phyloP scores from a whole-genome alignment of 306 rosid species.

The Canavalia ensiformis region DNA sequence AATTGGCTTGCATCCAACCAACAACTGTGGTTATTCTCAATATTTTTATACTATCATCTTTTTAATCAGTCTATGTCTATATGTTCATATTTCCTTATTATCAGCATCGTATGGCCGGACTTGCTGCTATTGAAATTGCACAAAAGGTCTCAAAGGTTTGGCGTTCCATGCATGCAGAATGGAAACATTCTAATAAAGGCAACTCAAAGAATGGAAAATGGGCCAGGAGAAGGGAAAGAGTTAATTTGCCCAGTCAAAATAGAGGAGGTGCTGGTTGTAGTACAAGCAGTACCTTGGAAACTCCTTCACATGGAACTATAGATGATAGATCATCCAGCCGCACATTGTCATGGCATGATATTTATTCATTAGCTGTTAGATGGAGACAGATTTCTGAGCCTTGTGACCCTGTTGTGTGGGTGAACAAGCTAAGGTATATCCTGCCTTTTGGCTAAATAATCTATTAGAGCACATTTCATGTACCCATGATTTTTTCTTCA shows the following conservation, averaged over 20 bases:
- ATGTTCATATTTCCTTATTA: constrained; percentile 53
- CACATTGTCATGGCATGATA: constrained; percentile 77
- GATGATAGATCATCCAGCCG: constrained; percentile 79
- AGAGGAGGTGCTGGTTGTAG: constrained; percentile 99
- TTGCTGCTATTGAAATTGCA: constrained; percentile 96
- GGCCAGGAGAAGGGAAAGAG: constrained; percentile 87
- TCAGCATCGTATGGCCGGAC: constrained; percentile 99
- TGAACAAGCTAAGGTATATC: constrained; percentile 90
- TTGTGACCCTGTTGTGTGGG: constrained; percentile 94
- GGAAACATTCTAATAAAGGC: constrained; percentile 78
- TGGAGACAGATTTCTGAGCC: constrained; percentile 98
- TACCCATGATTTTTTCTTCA: constrained; percentile 24
- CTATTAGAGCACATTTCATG: constrained; percentile 23
- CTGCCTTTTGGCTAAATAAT: constrained; percentile 40
- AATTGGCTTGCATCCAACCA: not conserved
- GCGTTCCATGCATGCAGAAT: constrained; percentile 82
- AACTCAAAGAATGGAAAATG: constrained; percentile 78
- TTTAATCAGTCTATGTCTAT: constrained; percentile 2
- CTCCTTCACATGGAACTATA: constrained; percentile 59
- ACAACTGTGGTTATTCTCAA: constrained; percentile 18
- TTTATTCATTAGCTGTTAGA: constrained; percentile 85
- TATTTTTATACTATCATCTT: constrained; percentile 10
- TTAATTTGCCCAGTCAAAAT: constrained; percentile 79
- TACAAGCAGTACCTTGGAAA: constrained; percentile 73
- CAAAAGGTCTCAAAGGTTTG: constrained; percentile 95